Percentiles rank a stretch among this genome's conserved stretches.
Evolutionary conservation across 805 yeast genomes (phyloP).

Genomic region (Hanseniaspora guilliermondii): DNA sequence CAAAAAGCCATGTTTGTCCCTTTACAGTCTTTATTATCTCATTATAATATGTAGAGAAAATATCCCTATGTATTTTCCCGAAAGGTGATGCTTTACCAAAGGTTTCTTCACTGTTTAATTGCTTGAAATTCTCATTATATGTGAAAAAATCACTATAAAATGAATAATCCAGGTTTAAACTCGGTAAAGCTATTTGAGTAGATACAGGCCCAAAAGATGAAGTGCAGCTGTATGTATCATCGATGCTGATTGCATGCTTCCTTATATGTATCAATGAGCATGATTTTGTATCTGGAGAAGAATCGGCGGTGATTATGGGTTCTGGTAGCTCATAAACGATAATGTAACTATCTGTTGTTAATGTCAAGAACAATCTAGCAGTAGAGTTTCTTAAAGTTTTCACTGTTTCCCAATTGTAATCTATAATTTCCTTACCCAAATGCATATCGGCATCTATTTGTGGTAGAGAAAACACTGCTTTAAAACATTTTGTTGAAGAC

Average conservation of each 20-base stretch:
- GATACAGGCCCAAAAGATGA: not conserved
- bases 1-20: not conserved
- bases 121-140: not conserved
- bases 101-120: not conserved
- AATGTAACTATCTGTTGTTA: constrained; percentile 1
- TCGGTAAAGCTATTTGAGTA: not conserved
- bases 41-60: not conserved
- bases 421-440: not conserved
- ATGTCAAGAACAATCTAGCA: not conserved
- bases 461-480: not conserved
- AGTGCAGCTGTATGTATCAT: not conserved
- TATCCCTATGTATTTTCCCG: not conserved
- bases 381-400: not conserved
- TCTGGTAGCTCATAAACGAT: not conserved
- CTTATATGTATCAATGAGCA: not conserved
- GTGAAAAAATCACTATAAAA: not conserved
- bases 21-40: not conserved
- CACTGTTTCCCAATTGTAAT: not conserved
- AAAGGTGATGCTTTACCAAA: not conserved
- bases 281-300: not conserved
- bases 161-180: not conserved
- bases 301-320: not conserved
- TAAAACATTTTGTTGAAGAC: not conserved
- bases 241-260: not conserved
- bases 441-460: not conserved